Evolutionary conservation across 1,284 basidiomycete genomes (phyloP), one percentile per base, ranked within the genome.

Genomic region (Vanrija sp.): DNA sequence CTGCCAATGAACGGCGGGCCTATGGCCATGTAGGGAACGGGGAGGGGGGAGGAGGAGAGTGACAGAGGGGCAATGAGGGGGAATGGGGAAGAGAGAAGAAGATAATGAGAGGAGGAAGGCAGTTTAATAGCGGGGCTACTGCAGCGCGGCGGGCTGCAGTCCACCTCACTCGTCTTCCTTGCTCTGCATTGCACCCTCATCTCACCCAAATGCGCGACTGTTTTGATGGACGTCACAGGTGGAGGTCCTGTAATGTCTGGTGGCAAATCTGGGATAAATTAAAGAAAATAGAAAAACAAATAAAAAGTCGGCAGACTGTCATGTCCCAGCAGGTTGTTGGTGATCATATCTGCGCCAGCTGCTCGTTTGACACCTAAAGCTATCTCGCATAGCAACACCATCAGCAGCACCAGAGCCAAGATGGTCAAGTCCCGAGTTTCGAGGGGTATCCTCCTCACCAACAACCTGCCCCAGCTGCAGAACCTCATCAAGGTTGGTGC

Each of bases 401-500:
- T 26, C 46, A 28, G 46, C n/a, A 14, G 12, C 25, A 46, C 16
- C 25, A 46, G 7, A 26, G 14, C 46, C 58, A 65, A 43, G 10
- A 74, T 74, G 73, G 65, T 61, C 58, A 73, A 75, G 61, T 71
- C 71, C 34, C 56, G 67, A 38, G 65, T 63, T 16, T 65, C 67
- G 23, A 63, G 71, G 61, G 74, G 75, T 61, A 75, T 74, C 16
- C 74, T 81, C 62, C 74, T 82, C 63, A 78, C 80, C 18, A 72
- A 77, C 39, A 84, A 83, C 62, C 77, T 85, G 39, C 84, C 84
- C 14, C 82, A 83, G 47, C 76, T 99, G 18, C 96, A 98, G 74
- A 98, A 98, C 72, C 82, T 98, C 56, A 93, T 99, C 75, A 99
- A 96, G 65, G 73, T 72, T 23, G 6, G 1, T 21, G 14, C 18